A percentile compares a stretch with the other conserved stretches of the same genome.
These are phyloP conservation scores for Dioscorea zingiberensis DNA, from an alignment of 106 monocot genomes.

Conservation along the genomic window DNA sequence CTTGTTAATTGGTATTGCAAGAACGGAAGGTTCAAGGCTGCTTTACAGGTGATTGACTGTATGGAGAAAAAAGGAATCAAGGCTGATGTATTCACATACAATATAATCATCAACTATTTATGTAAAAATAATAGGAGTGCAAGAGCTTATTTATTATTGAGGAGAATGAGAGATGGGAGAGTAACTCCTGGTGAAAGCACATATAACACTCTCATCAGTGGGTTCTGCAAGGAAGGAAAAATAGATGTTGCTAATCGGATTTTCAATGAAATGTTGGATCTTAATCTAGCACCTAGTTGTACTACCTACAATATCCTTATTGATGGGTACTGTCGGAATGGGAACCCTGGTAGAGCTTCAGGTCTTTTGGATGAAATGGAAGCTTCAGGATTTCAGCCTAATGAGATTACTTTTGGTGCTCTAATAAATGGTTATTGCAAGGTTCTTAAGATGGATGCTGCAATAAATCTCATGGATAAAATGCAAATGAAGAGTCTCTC, in stretches of 20 bases:
- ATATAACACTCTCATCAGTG: constrained; percentile 60
- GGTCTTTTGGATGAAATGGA: constrained; percentile 49
- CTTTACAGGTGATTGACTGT: constrained; percentile 29
- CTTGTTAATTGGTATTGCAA: constrained; percentile 59
- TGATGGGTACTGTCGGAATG: constrained; percentile 47
- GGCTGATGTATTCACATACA: constrained; percentile 53
- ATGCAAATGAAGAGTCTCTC: constrained; percentile 35
- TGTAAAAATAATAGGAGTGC: constrained; percentile 47
- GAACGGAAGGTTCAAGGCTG: constrained; percentile 40
- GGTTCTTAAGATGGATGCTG: constrained; percentile 30
- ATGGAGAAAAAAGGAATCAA: constrained; percentile 42
- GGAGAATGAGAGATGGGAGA: constrained; percentile 44
- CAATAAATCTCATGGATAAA: constrained; percentile 32
- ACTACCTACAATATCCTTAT: constrained; percentile 68
- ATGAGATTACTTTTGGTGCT: constrained; percentile 46
- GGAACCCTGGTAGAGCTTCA: constrained; percentile 32
- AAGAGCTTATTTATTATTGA: constrained; percentile 54
- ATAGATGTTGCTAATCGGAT: constrained; percentile 25
- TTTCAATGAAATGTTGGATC: constrained; percentile 42
- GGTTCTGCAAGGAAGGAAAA: constrained; percentile 64
- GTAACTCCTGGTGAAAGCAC: constrained; percentile 42
- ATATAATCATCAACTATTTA: constrained; percentile 43
- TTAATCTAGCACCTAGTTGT: constrained; percentile 27
- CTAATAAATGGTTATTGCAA: constrained; percentile 67
- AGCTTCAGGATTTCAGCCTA: constrained; percentile 20